phyloP scores from a whole-genome alignment of 192 early-diverging fungal species.

The Dissophora globulifera region DNA sequence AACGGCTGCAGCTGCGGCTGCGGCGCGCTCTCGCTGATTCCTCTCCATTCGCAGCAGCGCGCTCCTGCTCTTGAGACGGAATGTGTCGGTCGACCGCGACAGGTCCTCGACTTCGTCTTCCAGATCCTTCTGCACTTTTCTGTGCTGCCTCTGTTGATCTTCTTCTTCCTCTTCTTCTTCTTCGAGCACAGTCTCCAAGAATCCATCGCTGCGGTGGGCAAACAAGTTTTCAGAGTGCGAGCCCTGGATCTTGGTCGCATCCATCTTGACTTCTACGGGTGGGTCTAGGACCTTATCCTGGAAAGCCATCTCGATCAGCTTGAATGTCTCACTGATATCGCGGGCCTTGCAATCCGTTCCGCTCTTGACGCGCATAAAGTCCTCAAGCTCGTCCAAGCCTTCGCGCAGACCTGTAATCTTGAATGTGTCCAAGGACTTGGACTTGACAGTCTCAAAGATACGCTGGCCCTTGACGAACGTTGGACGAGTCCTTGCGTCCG shows the following conservation, averaged over 20 bases:
- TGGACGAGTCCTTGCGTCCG: constrained; percentile 22
- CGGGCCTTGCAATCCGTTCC: constrained; percentile 31
- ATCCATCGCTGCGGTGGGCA: background rate
- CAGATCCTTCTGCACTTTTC: background rate
- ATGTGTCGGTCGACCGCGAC: constrained; percentile 13
- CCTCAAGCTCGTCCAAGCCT: constrained; percentile 28
- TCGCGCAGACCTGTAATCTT: constrained; percentile 27
- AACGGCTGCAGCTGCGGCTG: no score
- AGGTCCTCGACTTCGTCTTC: background rate
- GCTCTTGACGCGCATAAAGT: constrained; percentile 35
- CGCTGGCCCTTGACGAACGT: constrained; percentile 16
- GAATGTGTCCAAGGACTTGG: constrained; percentile 41
- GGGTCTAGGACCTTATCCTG: constrained; percentile 12
- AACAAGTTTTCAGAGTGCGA: background rate
- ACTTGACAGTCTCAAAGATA: constrained; percentile 17
- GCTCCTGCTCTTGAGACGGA: constrained; percentile 23
- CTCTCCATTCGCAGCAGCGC: constrained; percentile 18
- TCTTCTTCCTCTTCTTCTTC: constrained; percentile 16
- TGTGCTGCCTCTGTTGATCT: background rate
- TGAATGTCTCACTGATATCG: constrained; percentile 22
- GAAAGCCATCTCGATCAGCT: constrained; percentile 25
- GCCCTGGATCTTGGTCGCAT: background rate
- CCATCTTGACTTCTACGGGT: background rate
- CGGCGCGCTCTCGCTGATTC: constrained; percentile 4
- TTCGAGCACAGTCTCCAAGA: constrained; percentile 14